Evolutionary conservation across 2,329 filamentous ascomycete species (phyloP).

Genomic region (Aspergillus candidus): DNA sequence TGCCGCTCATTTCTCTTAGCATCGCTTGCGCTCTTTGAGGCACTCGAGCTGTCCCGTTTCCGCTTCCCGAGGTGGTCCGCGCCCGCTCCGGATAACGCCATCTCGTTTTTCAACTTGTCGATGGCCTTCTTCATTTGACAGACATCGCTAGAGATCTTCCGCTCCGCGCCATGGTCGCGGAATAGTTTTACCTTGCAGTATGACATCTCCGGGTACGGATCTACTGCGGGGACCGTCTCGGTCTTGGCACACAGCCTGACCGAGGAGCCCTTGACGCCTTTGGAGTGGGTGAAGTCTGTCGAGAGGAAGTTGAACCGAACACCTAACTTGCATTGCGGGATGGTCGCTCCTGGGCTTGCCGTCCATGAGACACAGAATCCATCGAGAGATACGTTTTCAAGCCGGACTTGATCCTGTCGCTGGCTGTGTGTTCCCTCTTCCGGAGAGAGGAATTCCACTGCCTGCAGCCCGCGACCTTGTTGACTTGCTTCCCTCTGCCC

Average conservation of each 20-base stretch:
- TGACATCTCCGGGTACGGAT: constrained; percentile 49
- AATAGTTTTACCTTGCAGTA: constrained; percentile 94
- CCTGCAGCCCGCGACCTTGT: constrained; percentile 43
- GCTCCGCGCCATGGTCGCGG: constrained; percentile 82
- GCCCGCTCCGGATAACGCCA: neutral
- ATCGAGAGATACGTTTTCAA: constrained; percentile 6
- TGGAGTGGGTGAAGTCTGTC: constrained; percentile 93
- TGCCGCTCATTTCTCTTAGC: neutral
- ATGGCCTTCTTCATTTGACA: neutral
- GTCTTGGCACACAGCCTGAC: constrained; percentile 86
- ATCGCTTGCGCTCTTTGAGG: neutral
- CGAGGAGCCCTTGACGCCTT: constrained; percentile 90
- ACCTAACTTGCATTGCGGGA: constrained; percentile 68
- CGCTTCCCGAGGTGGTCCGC: too few relatives aligned
- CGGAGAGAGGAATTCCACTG: neutral
- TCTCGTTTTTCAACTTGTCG: neutral
- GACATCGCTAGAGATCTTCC: constrained; percentile 60
- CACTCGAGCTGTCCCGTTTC: too few relatives aligned
- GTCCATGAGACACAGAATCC: constrained; percentile 11
- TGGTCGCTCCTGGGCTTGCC: constrained; percentile 32
- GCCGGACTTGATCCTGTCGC: too few relatives aligned
- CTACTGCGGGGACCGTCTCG: constrained; percentile 39
- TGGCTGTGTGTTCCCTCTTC: neutral
- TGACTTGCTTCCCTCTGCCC: constrained; percentile 87
- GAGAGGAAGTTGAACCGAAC: constrained; percentile 94